A percentile compares a stretch with the other conserved stretches of the same genome.
phyloP scores from a whole-genome alignment of 768 basidiomycete genomes.

The Amanita rubescens region DNA sequence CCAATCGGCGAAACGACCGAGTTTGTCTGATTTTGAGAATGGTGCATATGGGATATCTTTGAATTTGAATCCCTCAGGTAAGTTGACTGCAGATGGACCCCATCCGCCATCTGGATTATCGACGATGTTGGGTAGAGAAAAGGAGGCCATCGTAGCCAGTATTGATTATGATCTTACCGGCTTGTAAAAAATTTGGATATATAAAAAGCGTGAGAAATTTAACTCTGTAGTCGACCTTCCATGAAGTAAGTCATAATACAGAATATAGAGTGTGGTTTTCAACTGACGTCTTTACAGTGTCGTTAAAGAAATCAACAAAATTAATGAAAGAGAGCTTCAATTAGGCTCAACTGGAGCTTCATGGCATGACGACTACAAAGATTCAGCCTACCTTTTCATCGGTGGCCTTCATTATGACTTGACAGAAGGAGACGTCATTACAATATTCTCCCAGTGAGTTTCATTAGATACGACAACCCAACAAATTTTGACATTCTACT shows the following conservation, averaged over 20 bases:
- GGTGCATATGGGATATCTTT: conserved; percentile 98
- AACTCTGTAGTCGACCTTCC: conserved; percentile 18
- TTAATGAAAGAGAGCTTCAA: conserved; percentile 89
- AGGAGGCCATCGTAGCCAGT: conserved; percentile 54
- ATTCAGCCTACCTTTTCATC: conserved; percentile 92
- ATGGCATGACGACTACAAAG: conserved; percentile 98
- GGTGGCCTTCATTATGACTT: conserved; percentile 85
- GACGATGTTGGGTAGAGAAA: conserved; percentile 79
- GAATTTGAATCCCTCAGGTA: conserved; percentile 92
- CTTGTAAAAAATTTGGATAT: conserved; percentile 11
- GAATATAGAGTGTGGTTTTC: background rate
- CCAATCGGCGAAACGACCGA: conserved; percentile 98
- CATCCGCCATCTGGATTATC: conserved; percentile 93
- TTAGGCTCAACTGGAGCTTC: conserved; percentile 62
- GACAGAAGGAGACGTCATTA: conserved; percentile 96
- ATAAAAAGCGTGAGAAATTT: conserved; percentile 30
- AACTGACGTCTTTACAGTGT: conserved; percentile 43
- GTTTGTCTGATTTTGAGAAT: conserved; percentile 97
- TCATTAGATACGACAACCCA: background rate
- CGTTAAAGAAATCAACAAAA: conserved; percentile 87
- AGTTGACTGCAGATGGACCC: conserved; percentile 75
- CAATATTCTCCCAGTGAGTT: conserved; percentile 94
- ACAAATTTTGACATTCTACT: conserved; percentile 3
- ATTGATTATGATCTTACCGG: conserved; percentile 10
- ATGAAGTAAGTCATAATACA: conserved; percentile 59